Evolutionary conservation across 345 rosid genomes (phyloP), one percentile per base, ranked within the genome.

Genomic region (Clarkia xantiana): DNA sequence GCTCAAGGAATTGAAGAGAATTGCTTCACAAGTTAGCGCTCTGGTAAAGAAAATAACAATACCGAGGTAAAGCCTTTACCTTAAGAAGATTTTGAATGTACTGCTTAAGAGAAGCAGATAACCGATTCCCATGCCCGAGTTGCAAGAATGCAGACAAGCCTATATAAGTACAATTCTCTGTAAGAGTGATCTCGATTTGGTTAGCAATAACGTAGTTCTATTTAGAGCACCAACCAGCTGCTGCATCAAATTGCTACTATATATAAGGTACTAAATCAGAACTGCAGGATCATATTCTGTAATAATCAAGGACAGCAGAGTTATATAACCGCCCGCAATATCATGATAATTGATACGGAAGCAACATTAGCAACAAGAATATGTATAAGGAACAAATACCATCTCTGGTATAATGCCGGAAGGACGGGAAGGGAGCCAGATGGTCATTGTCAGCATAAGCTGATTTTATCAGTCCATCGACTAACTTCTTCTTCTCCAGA

Each of bases 101-200:
- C 23, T 71, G 76, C 70, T 79, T 91, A 22, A 67, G 47, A 6
- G 67, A 23, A 23, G 71, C 60, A 18, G 86, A 76, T 15, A 90
- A 84, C 59, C 68, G 75, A 64, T 78, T 71, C 23, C 98, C 98
- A 53, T 67, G 62, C 17, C 83, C 82, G 16, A 82, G 70, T 62
- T 77, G 80, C 76, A 90, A 55, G 42, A 41, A 62, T 25, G 75
- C 73, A 44, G 74, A 78, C 44, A 85, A 53, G 40, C 85, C 96
- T 87, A 52, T 51, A 42, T 8, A 22, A 18, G 36, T 29, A 5
- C 1, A 29, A 29, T 7, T 29, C 36, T 29, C 36, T 2, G 36
- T 29, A 1, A 29, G 36, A 2, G 4, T 5, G 36, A 29, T 7
- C 36, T 2, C 36, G 7, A 29, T 29, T 3, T 3, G 36, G 36